Conservation (phyloP, 768 basidiomycete genomes). For the Vishniacozyma victoriae region DNA sequence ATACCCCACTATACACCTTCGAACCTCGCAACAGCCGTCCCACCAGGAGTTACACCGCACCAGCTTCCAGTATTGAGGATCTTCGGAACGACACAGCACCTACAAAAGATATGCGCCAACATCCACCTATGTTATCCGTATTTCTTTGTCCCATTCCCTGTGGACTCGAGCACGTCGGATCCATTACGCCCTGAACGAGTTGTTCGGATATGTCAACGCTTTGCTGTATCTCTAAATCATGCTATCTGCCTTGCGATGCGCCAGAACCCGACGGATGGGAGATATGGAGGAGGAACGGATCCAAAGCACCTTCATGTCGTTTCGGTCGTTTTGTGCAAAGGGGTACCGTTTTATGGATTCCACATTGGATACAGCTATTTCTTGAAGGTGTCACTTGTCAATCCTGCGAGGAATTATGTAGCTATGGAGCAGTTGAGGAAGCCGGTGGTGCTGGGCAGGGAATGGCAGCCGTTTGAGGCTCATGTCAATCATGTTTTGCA, state of each 20-base stretch:
- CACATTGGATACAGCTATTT: slow-evolving; percentile 76
- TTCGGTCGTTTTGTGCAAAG: slow-evolving; percentile 79
- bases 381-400: slow-evolving; percentile 72
- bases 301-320: slow-evolving; percentile 52
- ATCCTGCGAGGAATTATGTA: slow-evolving; percentile 66
- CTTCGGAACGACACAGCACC: slow-evolving; percentile 72
- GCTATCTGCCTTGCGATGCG: slow-evolving; percentile 77
- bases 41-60: slow-evolving; percentile 49
- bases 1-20: slow-evolving; percentile 31
- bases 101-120: slow-evolving; percentile 76
- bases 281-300: slow-evolving; percentile 50
- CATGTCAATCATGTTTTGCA: slow-evolving; percentile 84
- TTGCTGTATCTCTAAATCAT: slow-evolving; percentile 72
- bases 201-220: slow-evolving; percentile 61
- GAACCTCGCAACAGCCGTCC: slow-evolving; percentile 36
- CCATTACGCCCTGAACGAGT: slow-evolving; percentile 51
- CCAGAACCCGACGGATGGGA: slow-evolving; percentile 59
- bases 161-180: slow-evolving; percentile 63
- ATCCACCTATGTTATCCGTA: slow-evolving; percentile 78
- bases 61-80: slow-evolving; percentile 77
- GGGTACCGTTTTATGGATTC: slow-evolving; percentile 93
- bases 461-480: slow-evolving; percentile 76
- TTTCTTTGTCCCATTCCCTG: slow-evolving; percentile 76
- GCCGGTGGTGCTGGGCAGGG: slow-evolving; percentile 72
- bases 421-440: slow-evolving; percentile 71